Conservation (phyloP, 192 early-diverging fungal species). For the Mortierella hygrophila region DNA sequence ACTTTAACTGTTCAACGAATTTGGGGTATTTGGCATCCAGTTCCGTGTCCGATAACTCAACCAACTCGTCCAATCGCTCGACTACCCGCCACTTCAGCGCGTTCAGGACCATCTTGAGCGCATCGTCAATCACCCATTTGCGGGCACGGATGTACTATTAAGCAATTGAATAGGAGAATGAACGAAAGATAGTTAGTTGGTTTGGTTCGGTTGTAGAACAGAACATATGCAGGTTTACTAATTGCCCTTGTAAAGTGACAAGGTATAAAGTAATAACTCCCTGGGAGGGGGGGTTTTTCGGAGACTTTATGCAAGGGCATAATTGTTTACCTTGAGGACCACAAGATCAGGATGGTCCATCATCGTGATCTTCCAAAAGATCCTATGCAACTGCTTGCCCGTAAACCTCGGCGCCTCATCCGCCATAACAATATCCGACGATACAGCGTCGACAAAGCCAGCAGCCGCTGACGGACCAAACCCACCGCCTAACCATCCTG, state of each 20-base stretch:
- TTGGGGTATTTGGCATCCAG: constrained; percentile 59
- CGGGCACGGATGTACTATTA: constrained; percentile 84
- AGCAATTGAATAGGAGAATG: too few species aligned
- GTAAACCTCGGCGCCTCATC: constrained; percentile 2
- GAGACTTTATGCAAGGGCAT: neutral
- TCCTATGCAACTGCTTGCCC: neutral
- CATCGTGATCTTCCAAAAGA: constrained; percentile 20
- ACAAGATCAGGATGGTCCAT: constrained; percentile 22
- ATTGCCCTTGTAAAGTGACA: neutral
- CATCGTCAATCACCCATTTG: constrained; percentile 88
- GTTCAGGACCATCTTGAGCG: constrained; percentile 76
- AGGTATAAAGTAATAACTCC: neutral
- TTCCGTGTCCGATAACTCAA: constrained; percentile 58
- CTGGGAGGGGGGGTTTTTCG: neutral
- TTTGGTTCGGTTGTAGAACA: neutral
- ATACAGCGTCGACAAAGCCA: neutral
- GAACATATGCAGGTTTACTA: neutral
- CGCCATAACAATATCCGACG: neutral
- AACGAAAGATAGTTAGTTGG: neutral
- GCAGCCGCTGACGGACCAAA: constrained; percentile 6
- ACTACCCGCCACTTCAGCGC: constrained; percentile 83
- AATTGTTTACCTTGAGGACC: constrained; percentile 9
- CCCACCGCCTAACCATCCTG: constrained; percentile 7
- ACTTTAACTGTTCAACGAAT: constrained; percentile 56
- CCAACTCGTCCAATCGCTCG: constrained; percentile 64